Evolutionary conservation across 192 early-diverging fungal genomes (phyloP).

Genomic region (Neocallimastix lanati): DNA sequence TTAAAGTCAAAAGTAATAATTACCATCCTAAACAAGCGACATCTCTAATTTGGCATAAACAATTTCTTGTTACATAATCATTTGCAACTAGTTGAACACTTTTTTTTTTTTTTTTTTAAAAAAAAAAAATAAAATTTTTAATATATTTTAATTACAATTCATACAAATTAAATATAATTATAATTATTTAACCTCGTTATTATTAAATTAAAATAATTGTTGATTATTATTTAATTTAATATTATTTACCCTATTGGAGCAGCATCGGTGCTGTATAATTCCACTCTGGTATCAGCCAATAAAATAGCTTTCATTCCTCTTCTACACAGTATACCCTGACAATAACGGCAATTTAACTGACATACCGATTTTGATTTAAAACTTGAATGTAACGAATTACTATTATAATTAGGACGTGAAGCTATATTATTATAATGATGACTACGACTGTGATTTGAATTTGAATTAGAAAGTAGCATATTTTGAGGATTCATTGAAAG

Average conservation of each 20-base stretch:
- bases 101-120: too few relatives aligned
- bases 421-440: background rate
- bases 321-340: constrained; percentile 20
- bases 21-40: constrained; percentile 63
- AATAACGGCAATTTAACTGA: background rate
- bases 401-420: background rate
- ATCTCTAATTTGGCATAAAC: constrained; percentile 56
- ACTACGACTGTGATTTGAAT: background rate
- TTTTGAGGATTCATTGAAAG: background rate
- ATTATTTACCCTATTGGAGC: constrained; percentile 35
- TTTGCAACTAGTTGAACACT: constrained; percentile 55
- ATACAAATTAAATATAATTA: too few relatives aligned
- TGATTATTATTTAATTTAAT: too few relatives aligned
- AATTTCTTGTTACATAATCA: constrained; percentile 60
- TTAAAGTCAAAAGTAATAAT: too few relatives aligned
- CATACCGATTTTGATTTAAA: background rate
- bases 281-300: constrained; percentile 51
- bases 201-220: too few relatives aligned
- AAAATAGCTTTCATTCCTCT: constrained; percentile 72
- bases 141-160: too few relatives aligned
- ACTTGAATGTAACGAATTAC: background rate
- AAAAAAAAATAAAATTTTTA: too few relatives aligned
- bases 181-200: too few relatives aligned
- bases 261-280: constrained; percentile 56
- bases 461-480: background rate